Evolutionary conservation across 1,139 yeast genomes (phyloP).

Genomic region (Suhomyces bribrorum): DNA sequence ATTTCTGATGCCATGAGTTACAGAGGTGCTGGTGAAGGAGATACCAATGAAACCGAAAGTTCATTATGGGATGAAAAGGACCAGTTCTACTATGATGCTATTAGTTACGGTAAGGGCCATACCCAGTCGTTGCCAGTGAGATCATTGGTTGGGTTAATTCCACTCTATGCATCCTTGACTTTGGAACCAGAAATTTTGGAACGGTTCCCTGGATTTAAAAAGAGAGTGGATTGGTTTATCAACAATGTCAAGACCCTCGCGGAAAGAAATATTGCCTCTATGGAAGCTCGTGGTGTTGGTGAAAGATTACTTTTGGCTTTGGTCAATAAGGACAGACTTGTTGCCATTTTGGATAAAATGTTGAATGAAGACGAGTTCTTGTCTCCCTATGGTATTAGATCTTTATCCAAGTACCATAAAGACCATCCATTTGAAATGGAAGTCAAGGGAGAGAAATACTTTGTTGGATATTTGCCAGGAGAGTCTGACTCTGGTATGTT

Average conservation of each 20-base stretch:
- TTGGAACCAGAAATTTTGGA: conserved; percentile 83
- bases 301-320: conserved; percentile 80
- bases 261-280: conserved; percentile 87
- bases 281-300: conserved; percentile 83
- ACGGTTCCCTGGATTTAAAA: conserved; percentile 81
- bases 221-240: conserved; percentile 84
- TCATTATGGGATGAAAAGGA: conserved; percentile 92
- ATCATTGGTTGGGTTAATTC: conserved; percentile 90
- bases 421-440: conserved; percentile 85
- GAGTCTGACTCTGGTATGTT: conserved; percentile 94
- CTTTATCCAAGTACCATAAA: conserved; percentile 85
- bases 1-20: conserved; percentile 96
- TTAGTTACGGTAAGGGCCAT: conserved; percentile 75
- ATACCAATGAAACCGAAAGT: conserved; percentile 50
- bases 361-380: conserved; percentile 87
- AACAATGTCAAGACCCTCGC: conserved; percentile 72
- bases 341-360: conserved; percentile 77
- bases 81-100: conserved; percentile 89
- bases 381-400: conserved; percentile 85
- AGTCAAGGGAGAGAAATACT: conserved; percentile 75
- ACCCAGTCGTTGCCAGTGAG: conserved; percentile 81
- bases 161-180: conserved; percentile 87
- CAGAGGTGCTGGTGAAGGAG: conserved; percentile 50
- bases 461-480: conserved; percentile 83
- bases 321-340: conserved; percentile 78